Base-by-base conservation (phyloP, 1,284 basidiomycete species). In the Agaricales sp. region DNA sequence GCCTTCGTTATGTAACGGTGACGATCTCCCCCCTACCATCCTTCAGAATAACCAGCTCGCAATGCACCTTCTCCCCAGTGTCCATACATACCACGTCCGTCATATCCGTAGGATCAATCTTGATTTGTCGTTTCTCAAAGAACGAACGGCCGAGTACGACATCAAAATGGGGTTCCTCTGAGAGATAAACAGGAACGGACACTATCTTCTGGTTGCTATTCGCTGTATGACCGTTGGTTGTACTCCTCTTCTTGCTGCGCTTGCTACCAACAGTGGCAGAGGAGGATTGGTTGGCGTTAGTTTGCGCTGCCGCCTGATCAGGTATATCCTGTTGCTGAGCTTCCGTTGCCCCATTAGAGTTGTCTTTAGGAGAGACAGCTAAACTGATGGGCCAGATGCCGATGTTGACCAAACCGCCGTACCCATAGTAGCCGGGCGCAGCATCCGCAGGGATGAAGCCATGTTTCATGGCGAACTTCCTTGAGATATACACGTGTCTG, bases 91-190 rank as follows among this genome's bases (percentile, higher is more conserved):
- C 80, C 22, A 99, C 84, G 57, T 87, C 85, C 12, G 95, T 98
- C 50, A 85, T 85, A 64, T 99, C 95, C 35, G 86, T 69, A 0
- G 83, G 71, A 59, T 88, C 88, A 20, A 80, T 82, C 63, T 83
- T 83, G 56, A 99, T 81, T 57, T 87, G 84, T 58, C 95, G 77
- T 61, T 82, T 82, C 67, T 99, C 96, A 66, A 94, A 87, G 71
- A 98, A 99, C 24, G 88, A 85, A 39, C 95, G 77, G 2, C 95
- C 95, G 2, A 99, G 76, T 18, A 98, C 89, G 46, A 97, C 91
- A 58, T 97, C 94, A 67, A 99, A 99, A 64, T 97, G 94, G 19
- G 86, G 84, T 65, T 97, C 94, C 63, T 99, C 95, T 6, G 88
- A 88, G 25, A 98, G 71, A 67, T 89, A 89, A 1, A 90, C 85